Base-by-base conservation (phyloP, 2,329 filamentous ascomycete genomes). In the Fusarium nanum region DNA sequence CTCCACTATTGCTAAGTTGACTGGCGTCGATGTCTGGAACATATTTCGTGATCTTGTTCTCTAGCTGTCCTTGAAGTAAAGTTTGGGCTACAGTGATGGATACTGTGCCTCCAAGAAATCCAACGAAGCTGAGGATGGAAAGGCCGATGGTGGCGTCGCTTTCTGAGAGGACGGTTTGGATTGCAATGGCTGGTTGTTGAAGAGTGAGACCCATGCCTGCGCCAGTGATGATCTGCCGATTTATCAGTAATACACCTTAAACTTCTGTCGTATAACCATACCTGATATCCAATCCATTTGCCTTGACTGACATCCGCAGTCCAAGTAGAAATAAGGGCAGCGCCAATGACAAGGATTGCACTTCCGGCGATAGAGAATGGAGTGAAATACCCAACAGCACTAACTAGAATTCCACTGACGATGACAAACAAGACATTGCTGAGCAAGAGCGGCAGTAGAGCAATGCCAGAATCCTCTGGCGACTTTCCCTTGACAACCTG, bases 41-140 rank as follows among this genome's bases (percentile, higher is more conserved):
- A 25, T 32, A 27, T 12, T 37, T 30, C 0, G 25, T 18, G 2
- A 68, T 50, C 13, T 30, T 60, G 3, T 2, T 68, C n/a, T 61
- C 22, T 0, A 68, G 48, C 23, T 64, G 54, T 0, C 50, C 54
- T 30, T 68, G 59, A 0, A 68, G 60, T 4, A 68, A 8, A 2
- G 55, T 53, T 11, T 68, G 66, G 2, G 66, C 52, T 5, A 68
- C 66, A 1, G 64, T 68, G 6, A 68, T 32, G 14, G 65, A 68
- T 0, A 68, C 27, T 5, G 66, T 65, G 23, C 66, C 66, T 2
- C 64, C 65, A 1, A 68, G 50, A 0, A 68, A 68, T 0, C 23
- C 55, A 0, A 59, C 6, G 10, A 68, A 68, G 8, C 60, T 68
- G 4, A 68, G 22, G 18, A 68, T 41, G 0, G 66, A 68, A 1